Conservation (phyloP, 148 eudicot genomes). For the Camellia sinensis region DNA sequence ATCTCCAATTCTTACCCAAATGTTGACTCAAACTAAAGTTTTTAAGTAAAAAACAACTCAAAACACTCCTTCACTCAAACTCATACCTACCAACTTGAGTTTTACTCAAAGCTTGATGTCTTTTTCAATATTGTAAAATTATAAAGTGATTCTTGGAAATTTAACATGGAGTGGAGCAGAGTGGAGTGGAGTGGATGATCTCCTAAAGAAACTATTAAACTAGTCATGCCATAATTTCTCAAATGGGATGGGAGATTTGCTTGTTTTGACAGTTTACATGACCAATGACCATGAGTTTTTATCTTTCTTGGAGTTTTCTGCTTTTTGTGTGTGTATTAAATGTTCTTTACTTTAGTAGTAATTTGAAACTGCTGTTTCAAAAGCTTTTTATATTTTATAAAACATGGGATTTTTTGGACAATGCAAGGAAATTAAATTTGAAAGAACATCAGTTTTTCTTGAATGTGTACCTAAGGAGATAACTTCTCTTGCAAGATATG, state of each 20-base stretch:
- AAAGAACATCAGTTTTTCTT: neutral
- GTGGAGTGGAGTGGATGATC: conserved; percentile 1
- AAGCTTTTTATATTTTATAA: neutral
- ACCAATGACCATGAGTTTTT: neutral
- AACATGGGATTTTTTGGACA: neutral
- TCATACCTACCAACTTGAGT: no score
- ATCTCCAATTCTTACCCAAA: no score
- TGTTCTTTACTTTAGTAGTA: neutral
- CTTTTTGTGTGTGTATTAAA: neutral
- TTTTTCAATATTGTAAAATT: neutral
- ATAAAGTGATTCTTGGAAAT: neutral
- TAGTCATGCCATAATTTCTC: neutral
- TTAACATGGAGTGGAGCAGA: neutral
- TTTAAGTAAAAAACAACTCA: no score
- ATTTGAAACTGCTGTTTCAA: neutral
- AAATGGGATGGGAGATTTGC: neutral
- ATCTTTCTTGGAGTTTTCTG: neutral
- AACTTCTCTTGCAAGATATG: neutral
- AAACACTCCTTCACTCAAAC: no score
- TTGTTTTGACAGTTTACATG: neutral
- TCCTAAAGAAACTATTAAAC: neutral
- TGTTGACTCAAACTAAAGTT: no score
- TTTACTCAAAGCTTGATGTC: neutral
- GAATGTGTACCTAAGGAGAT: neutral
- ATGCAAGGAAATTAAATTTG: neutral